Conservation (phyloP, 306 rosid species). For the Prosopis cineraria region DNA sequence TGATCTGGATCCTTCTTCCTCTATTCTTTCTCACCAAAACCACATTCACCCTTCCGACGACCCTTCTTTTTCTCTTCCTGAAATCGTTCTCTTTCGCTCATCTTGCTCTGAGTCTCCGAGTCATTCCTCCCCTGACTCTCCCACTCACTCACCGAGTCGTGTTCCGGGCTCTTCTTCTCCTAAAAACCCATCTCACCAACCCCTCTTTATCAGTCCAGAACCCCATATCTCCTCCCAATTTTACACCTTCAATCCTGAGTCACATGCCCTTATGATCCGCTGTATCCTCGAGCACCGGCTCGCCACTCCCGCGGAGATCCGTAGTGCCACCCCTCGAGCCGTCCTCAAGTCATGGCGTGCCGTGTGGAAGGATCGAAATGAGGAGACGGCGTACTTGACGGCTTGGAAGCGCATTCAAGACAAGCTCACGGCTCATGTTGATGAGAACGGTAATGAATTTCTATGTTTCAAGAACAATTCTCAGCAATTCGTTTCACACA, state of each 20-base stretch:
- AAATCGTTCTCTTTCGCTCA: slow-evolving; percentile 74
- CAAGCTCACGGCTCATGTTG: slow-evolving; percentile 69
- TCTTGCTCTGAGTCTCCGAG: slow-evolving; percentile 50
- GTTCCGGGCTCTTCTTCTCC: not conserved
- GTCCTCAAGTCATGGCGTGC: slow-evolving; percentile 95
- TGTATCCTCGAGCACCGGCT: slow-evolving; percentile 80
- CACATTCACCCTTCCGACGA: slow-evolving; percentile 45
- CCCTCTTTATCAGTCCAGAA: slow-evolving; percentile 71
- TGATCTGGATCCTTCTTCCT: slow-evolving; percentile 49
- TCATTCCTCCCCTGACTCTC: slow-evolving; percentile 44
- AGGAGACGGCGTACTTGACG: slow-evolving; percentile 91
- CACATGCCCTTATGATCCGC: slow-evolving; percentile 88
- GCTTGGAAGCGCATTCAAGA: slow-evolving; percentile 99
- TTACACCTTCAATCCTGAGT: slow-evolving; percentile 89
- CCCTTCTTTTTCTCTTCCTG: slow-evolving; percentile 70
- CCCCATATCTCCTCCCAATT: slow-evolving; percentile 92
- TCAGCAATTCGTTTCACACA: slow-evolving; percentile 84
- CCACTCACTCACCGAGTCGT: slow-evolving; percentile 29
- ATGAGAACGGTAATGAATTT: slow-evolving; percentile 63
- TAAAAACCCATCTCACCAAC: slow-evolving; percentile 27
- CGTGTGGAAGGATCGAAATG: slow-evolving; percentile 99
- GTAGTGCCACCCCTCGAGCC: slow-evolving; percentile 70
- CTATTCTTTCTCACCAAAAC: slow-evolving; percentile 38
- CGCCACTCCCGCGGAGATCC: slow-evolving; percentile 84
- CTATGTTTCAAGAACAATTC: slow-evolving; percentile 95